A percentile compares a stretch with the other conserved stretches of the same genome.
Evolutionary conservation across 163 green algal species (phyloP).

Genomic region (Chloroidium sp.): DNA sequence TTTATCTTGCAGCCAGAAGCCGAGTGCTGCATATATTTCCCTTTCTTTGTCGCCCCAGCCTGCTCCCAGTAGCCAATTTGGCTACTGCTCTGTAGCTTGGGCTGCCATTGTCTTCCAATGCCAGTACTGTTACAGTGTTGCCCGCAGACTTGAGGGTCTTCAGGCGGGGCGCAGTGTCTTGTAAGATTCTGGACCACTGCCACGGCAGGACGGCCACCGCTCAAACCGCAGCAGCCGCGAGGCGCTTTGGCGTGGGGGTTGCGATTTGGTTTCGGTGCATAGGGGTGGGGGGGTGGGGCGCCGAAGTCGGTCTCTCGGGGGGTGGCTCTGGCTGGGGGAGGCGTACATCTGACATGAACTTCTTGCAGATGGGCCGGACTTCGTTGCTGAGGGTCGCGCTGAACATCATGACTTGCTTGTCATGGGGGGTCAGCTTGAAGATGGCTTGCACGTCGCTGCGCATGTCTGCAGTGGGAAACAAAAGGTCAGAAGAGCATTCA

Average conservation of each 20-base stretch:
- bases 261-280: not conserved
- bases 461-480: constrained; percentile 78
- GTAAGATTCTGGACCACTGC: too few species aligned
- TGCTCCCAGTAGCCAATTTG: too few species aligned
- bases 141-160: too few species aligned
- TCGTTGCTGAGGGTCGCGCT: constrained; percentile 87
- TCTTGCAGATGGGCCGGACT: constrained; percentile 93
- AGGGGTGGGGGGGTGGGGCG: not conserved
- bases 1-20: too few species aligned
- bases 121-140: too few species aligned
- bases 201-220: too few species aligned
- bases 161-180: too few species aligned
- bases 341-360: constrained; percentile 95
- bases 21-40: too few species aligned
- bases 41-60: too few species aligned
- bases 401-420: constrained; percentile 99
- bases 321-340: not conserved
- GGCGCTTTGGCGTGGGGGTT: not conserved
- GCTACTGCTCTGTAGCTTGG: too few species aligned
- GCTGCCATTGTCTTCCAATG: too few species aligned
- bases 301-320: constrained; percentile 1
- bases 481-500: too few species aligned
- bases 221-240: not conserved
- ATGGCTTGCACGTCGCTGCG: constrained; percentile 92
- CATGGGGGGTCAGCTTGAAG: constrained; percentile 95